Base-by-base conservation (phyloP, 345 rosid genomes). In the Boechera divaricarpa region DNA sequence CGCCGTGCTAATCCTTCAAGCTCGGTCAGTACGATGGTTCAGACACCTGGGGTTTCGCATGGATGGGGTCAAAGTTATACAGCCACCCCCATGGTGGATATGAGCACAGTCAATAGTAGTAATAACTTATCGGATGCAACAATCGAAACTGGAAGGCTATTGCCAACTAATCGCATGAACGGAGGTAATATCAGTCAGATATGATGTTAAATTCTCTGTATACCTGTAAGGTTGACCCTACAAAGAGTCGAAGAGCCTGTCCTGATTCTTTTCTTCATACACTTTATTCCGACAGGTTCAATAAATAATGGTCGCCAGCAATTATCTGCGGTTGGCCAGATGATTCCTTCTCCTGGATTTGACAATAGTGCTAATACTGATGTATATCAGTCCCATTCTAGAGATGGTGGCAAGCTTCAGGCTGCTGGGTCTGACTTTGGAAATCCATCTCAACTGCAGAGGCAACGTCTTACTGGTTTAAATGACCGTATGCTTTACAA, bases 291-390 rank as follows among this genome's bases (percentile, higher is more conserved):
- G 77, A 64, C 87, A 92, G 99, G 92, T 77, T 54, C 82, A 76
- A 44, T 89, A 78, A 77, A 88, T 58, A 85, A 83, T 86, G 91
- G 90, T 51, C 86, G 80, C 70, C 93, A 88, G 77, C 96, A 91
- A 71, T 76, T 88, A 51, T 58, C 87, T 63, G 83, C 86, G 59
- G 86, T 78, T 63, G 84, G 90, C 84, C 98, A 89, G 72, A 92
- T 95, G 98, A 88, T 95, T 78, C 99, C 98, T 59, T 89, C 99
- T 56, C 99, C 99, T 56, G 91, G 96, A 56, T 89, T 80, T 66
- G 80, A 60, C 67, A 76, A 72, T 70, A 86, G 62, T 75, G 83
- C 54, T 77, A 87, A 21, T 32, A 77, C 35, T 60, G 74, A 65
- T 56, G 83, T 79, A 73, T 85, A 66, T 71, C 91, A 83, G 64